A percentile compares a stretch with the other conserved stretches of the same genome.
These are phyloP conservation scores for Dendrocalamus latiflorus DNA, from an alignment of 202 grass and related monocot species.

Conservation along the genomic window DNA sequence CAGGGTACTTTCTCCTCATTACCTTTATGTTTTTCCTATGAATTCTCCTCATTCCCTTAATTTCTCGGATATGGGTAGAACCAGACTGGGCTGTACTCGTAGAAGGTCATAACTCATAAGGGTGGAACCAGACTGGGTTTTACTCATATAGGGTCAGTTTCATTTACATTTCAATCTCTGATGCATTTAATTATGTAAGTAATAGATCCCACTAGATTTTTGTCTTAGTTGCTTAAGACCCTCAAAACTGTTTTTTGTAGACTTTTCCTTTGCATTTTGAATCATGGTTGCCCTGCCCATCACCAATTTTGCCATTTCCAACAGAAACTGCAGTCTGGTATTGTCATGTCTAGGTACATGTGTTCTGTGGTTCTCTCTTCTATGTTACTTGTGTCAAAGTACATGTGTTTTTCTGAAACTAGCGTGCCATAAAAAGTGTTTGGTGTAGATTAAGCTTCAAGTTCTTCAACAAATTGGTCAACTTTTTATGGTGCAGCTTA, in stretches of 20 bases:
- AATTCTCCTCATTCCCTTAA: not conserved
- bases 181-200: not conserved
- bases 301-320: not conserved
- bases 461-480: not conserved
- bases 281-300: not conserved
- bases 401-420: not conserved
- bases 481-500: slow-evolving; percentile 5
- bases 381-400: not conserved
- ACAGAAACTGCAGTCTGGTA: not conserved
- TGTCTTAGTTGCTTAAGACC: not conserved
- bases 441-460: not conserved
- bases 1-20: slow-evolving; percentile 41
- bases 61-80: not conserved
- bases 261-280: not conserved
- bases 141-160: not conserved
- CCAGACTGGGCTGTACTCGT: not conserved
- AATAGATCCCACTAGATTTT: not conserved
- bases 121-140: not conserved
- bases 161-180: slow-evolving; percentile 2
- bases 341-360: not conserved
- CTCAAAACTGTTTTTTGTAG: not conserved
- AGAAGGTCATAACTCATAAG: not conserved
- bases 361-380: not conserved
- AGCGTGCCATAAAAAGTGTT: not conserved
- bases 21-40: slow-evolving; percentile 13